Evolutionary conservation across 345 rosid genomes (phyloP), one percentile per base, ranked within the genome.

Genomic region (Dipteronia dyeriana): DNA sequence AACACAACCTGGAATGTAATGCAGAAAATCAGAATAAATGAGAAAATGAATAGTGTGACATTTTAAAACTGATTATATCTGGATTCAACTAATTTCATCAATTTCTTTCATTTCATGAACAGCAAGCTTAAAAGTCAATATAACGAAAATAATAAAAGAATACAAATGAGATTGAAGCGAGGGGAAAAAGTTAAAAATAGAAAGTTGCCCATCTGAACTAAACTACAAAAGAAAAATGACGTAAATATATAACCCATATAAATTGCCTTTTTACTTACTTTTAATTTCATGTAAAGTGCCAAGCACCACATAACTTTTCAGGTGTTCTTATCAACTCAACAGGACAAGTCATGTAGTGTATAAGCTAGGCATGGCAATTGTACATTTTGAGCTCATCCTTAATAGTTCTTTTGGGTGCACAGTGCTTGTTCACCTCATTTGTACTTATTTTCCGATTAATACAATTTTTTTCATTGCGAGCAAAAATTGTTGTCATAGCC

Each of bases 1-100:
- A 92, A 95, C 82, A 91, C 86, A 85, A 91, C 94, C 99, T 95
- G 86, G 74, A 76, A 76, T 17, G 49, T 66, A 76, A 81, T 22
- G 75, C 73, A 75, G 65, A 64, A 51, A 65, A 49, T 69, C 43
- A 25, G 19, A 67, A 71, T 63, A 22, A 57, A 74, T 22, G 29
- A 13, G 54, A 59, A 59, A 23, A 60, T n/a, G 16, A 56, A 5
- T 31, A 26, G 38, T 29, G 25, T n/a, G 12, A 23, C 14, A 8
- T 0, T 49, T 71, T 20, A 54, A 6, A 29, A 29, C 22, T 8
- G 22, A 26, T 19, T 71, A 53, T 31, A 34, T 4, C 1, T 34
- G 7, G 29, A 71, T 64, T 26, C 25, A 29, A 26, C 25, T 31
- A 71, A 8, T 17, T 54, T 31, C 14, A 3, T 16, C 45, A 41